Conservation (phyloP, 257 asterid genomes). For the Ligustrum vulgare region DNA sequence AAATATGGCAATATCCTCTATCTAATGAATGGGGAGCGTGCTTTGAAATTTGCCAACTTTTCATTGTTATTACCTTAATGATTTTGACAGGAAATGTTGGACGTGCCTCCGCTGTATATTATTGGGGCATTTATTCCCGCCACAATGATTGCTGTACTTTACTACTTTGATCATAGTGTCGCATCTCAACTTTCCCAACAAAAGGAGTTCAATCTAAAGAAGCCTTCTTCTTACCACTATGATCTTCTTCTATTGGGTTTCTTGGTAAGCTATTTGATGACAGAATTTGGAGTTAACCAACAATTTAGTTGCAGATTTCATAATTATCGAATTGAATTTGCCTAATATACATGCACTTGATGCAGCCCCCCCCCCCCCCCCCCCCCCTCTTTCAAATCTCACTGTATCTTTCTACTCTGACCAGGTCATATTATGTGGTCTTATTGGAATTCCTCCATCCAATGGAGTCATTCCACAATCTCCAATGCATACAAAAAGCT, state of each 20-base stretch:
- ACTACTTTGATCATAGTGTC: constrained; percentile 96
- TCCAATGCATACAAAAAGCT: constrained; percentile 96
- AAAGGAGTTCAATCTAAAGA: constrained; percentile 85
- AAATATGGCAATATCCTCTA: neutral
- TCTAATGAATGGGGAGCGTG: neutral
- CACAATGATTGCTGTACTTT: constrained; percentile 96
- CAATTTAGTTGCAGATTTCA: neutral
- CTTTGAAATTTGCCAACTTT: neutral
- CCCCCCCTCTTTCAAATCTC: too few species aligned
- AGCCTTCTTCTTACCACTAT: constrained; percentile 91
- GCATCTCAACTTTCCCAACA: constrained; percentile 99
- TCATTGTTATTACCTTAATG: neutral
- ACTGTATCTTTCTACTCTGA: constrained; percentile 11
- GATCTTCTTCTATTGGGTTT: constrained; percentile 96
- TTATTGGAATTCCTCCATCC: constrained; percentile 95
- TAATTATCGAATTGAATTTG: neutral
- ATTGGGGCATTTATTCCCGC: constrained; percentile 96
- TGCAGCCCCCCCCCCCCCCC: neutral
- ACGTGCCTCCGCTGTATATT: constrained; percentile 79
- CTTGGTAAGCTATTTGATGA: constrained; percentile 49
- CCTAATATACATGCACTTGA: neutral
- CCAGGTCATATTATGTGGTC: constrained; percentile 91
- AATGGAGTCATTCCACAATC: constrained; percentile 99
- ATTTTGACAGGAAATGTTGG: constrained; percentile 74
- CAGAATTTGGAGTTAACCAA: neutral